Base-by-base conservation (phyloP, 495 filamentous ascomycete genomes). In the Xylaria cubensis region DNA sequence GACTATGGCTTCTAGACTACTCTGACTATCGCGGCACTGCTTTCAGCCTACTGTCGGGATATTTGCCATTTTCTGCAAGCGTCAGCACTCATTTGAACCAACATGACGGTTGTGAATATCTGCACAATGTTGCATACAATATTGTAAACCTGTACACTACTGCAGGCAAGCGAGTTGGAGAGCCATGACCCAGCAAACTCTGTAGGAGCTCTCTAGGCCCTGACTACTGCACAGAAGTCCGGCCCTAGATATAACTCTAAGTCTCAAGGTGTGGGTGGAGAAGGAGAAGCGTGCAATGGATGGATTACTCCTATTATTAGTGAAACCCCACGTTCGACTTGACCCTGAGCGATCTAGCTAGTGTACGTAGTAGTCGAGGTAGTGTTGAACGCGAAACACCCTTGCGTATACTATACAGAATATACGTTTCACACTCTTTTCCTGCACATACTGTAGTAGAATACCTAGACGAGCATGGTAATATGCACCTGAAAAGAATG, bases 111-210 rank as follows among this genome's bases (percentile, higher is more conserved):
- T 69, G 67, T 61, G 55, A 69, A 69, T 48, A 34, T 8, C 36
- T 69, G 67, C 24, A 69, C 53, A n/a, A 61, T 62, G 55, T 24
- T 62, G 67, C 67, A 69, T 69, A 62, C 67, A 62, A 62, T 42
- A 19, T 29, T 67, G 62, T 50, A 53, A 26, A 21, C 58, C 12
- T 34, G 55, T 39, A 21, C 58, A 9, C 32, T 36, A 6, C 15
- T 36, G 15, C 24, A 61, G 1, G 58, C 32, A 6, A 21, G 32
- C 48, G 64, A 51, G 64, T 59, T 69, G 66, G 66, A 69, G 66
- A 69, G 39, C 48, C 24, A n/a, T 48, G 42, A 34, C 42, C 42
- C 39, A 21, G 21, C 21, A 39, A 64, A n/a, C 6, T 39, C 32
- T 19, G 13, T 59, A 46, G 42, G 15, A 50, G 50, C 50, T 55